phyloP scores from a whole-genome alignment of 441 rosid species.

The Euphorbia celastroides region DNA sequence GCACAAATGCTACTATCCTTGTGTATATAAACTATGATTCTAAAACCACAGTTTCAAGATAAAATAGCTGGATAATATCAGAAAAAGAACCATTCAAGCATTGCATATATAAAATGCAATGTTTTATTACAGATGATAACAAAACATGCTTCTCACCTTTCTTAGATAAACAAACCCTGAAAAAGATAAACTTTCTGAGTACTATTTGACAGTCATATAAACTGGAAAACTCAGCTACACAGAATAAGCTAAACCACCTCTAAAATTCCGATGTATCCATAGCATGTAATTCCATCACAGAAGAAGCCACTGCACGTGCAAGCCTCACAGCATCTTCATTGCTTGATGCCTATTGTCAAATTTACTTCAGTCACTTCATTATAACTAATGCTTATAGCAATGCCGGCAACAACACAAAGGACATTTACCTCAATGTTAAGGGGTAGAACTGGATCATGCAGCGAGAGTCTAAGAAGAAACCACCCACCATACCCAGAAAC shows the following conservation, averaged over 20 bases:
- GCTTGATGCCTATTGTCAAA: constrained; percentile 54
- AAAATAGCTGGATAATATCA: background rate
- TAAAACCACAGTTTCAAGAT: background rate
- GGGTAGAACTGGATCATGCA: constrained; percentile 98
- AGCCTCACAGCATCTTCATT: constrained; percentile 69
- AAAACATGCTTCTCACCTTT: background rate
- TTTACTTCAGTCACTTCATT: constrained; percentile 7
- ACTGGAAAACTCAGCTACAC: background rate
- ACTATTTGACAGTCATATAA: constrained; percentile 3
- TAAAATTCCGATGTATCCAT: constrained; percentile 67
- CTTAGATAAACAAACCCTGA: background rate
- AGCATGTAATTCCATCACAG: constrained; percentile 65
- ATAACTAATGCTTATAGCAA: too few species aligned
- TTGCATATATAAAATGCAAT: constrained; percentile 5
- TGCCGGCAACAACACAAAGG: constrained; percentile 7
- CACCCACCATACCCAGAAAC: constrained; percentile 94
- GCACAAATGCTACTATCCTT: too few species aligned
- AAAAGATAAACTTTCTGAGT: background rate
- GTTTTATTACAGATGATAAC: background rate
- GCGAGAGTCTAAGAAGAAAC: constrained; percentile 97
- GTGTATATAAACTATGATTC: too few species aligned
- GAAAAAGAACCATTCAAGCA: background rate
- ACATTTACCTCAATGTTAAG: constrained; percentile 85
- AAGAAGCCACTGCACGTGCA: constrained; percentile 58
- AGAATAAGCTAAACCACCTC: background rate